Evolutionary conservation across 768 basidiomycete species (phyloP), one percentile per base, ranked within the genome.

Genomic region (Daedaleopsis nitida): DNA sequence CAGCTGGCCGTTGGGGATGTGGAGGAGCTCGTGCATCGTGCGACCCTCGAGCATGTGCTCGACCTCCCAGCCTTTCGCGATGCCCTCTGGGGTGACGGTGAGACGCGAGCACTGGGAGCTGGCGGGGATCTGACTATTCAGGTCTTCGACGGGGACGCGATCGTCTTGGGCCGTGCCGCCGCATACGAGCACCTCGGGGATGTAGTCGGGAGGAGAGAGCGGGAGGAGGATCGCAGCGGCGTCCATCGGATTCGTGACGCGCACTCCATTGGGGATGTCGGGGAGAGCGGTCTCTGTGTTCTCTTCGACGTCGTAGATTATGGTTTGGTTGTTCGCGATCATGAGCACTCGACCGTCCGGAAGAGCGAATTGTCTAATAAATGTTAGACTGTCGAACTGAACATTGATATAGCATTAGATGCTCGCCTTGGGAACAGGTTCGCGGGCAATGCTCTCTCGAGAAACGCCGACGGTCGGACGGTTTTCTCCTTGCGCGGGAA

Each of bases 201-300:
- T 75, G 66, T 88, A 93, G 62, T 80, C 72, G 65, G 85, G 77
- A 1, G 86, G 83, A 1, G 81, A 80, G n/a, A 94, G 77, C 17
- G 92, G 91, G 12, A 94, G 83, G 39, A 94, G 77, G 32, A 90
- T 65, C 7, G 79, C 90, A 14, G 86, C 86, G 38, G 87, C 92
- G 34, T 89, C 77, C 86, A 92, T 89, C 1, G 91, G 91, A 72
- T 94, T 93, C 0, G 91, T 91, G 38, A 92, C 85, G 35, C 89
- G 89, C n/a, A 91, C 84, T 47, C 85, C 86, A 63, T 93, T 91
- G 13, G 91, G 91, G 65, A 92, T 81, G 53, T 69, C 73, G 23
- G 91, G 91, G 17, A 92, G 81, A 35, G 80, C 75, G 27, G 72
- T 76, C 72, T 92, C 90, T 2, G 74, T 78, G 68, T 91, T 85